A percentile compares a stretch with the other conserved stretches of the same genome.
These are phyloP conservation scores for Russula emetica DNA, from an alignment of 768 basidiomycete genomes.

Conservation along the genomic window DNA sequence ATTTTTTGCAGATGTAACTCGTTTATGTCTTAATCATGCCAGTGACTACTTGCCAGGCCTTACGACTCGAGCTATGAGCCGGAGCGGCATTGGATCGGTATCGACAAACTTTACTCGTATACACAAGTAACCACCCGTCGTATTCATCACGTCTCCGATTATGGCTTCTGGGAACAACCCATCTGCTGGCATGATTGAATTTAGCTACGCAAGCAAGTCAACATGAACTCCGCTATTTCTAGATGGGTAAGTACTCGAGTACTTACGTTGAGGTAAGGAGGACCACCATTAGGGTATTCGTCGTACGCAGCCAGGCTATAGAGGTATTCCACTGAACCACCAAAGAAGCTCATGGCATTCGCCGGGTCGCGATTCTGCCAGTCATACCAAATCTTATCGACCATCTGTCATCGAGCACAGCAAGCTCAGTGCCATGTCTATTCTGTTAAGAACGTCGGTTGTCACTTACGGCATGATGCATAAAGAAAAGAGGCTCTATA, in stretches of 20 bases:
- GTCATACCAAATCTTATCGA: conserved; percentile 39
- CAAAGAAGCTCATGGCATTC: conserved; percentile 33
- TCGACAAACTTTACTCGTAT: conserved; percentile 31
- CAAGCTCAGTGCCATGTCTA: neutral
- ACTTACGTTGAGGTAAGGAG: conserved; percentile 32
- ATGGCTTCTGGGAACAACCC: conserved; percentile 31
- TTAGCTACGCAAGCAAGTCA: conserved; percentile 26
- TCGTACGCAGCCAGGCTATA: conserved; percentile 28
- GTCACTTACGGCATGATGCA: conserved; percentile 36
- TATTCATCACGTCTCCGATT: conserved; percentile 34
- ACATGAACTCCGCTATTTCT: neutral
- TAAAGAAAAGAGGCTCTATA: conserved; percentile 37
- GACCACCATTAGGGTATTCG: conserved; percentile 31
- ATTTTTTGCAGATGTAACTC: too few relatives aligned
- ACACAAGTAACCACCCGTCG: conserved; percentile 35
- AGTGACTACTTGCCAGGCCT: too few relatives aligned
- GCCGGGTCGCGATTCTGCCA: conserved; percentile 33
- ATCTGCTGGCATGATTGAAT: conserved; percentile 32
- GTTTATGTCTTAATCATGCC: too few relatives aligned
- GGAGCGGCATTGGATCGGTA: neutral
- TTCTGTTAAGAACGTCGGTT: neutral
- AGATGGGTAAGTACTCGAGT: conserved; percentile 5
- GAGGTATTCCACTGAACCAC: conserved; percentile 34
- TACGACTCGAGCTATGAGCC: too few relatives aligned
- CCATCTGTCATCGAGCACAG: conserved; percentile 30